Base-by-base conservation (phyloP, 1,284 basidiomycete genomes). In the Cutaneotrichosporon spelunceum region DNA sequence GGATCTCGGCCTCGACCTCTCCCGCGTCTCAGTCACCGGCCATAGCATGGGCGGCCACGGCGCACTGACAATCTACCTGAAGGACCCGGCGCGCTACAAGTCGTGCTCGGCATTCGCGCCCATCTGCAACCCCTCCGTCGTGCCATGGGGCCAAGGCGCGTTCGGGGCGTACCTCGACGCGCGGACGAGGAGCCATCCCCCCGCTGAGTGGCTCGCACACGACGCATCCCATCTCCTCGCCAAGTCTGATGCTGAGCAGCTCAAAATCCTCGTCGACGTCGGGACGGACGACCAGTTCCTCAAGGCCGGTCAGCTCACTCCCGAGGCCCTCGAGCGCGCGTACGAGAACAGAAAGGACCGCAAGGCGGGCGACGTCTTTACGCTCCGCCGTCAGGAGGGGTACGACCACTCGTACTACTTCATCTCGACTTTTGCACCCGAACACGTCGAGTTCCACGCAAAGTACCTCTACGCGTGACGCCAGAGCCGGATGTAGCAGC, bases 31-130 rank as follows among this genome's bases (percentile, higher is more conserved):
- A 24, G 87, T 95, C 72, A 88, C 90, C 72, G 92, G 91, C 30
- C 91, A 94, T 76, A 89, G 86, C 77, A 89, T 93, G 94, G 95
- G 95, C 63, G 94, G 95, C 2, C 93, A 97, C 76, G 96, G 95
- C 21, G 93, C 96, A 7, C 83, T 99, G 27, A 90, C 90, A 3
- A 81, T 97, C 54, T 98, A 98, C 80, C 87, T 99, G 57, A 84
- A 86, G 62, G 74, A 85, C 79, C 61, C 87, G 80, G 75, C 85
- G 6, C 60, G 85, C 65, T 99, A 90, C 81, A 86, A 87, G 63
- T 94, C 91, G 24, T 89, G 85, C n/a, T 95, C 92, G 11, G 96
- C 92, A 0, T 99, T 99, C 76, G 83, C 95, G 24, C 94, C 95
- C 1, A 90, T 97, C 65, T 82, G 87, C 59, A 96, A 99, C 80